Base-by-base conservation (phyloP, 1,284 basidiomycete species). In the Agaricales sp. region DNA sequence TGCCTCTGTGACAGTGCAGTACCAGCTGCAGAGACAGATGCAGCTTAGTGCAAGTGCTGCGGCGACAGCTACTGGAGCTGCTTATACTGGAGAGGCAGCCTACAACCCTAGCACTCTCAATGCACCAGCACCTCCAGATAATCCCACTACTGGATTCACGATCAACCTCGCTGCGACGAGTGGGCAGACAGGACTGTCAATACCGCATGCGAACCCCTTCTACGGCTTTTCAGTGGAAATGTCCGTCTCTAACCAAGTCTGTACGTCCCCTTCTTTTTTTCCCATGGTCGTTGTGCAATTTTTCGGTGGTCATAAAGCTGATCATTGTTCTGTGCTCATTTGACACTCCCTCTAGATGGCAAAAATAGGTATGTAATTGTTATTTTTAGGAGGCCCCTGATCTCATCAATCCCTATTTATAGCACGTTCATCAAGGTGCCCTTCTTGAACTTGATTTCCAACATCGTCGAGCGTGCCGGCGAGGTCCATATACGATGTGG, bases 381-480 rank as follows among this genome's bases (percentile, higher is more conserved):
- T 35, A 35, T 35, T 35, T n/a, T 35, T 35, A n/a, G 11, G 8
- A 11, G 30, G 11, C 30, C 30, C 11, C n/a, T 35, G n/a, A 8
- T 35, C 11, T 11, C 11, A 8, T n/a, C 30, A 8, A n/a, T 11
- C 11, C n/a, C 30, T 35, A 35, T 11, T 11, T 35, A 35, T 35
- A 35, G 30, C 30, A 11, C 46, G 6, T 26, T 59, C 46, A 50
- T 74, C 30, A 59, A 65, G 19, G 63, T 71, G 0, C 67, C 70
- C 2, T 78, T 81, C 59, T 64, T 81, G 21, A 81, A 81, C 60
- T 71, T 80, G 52, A 65, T 82, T 59, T 66, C 71, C 6, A 72
- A 70, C 48, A 61, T 80, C 50, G 59, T 66, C 50, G 67, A 70
- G 18, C 68, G 75, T 14, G 64, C 59, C 13, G 77, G 77, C 0